These are phyloP conservation scores for Paulownia fortunei DNA, from an alignment of 257 asterid genomes.

Conservation along the genomic window DNA sequence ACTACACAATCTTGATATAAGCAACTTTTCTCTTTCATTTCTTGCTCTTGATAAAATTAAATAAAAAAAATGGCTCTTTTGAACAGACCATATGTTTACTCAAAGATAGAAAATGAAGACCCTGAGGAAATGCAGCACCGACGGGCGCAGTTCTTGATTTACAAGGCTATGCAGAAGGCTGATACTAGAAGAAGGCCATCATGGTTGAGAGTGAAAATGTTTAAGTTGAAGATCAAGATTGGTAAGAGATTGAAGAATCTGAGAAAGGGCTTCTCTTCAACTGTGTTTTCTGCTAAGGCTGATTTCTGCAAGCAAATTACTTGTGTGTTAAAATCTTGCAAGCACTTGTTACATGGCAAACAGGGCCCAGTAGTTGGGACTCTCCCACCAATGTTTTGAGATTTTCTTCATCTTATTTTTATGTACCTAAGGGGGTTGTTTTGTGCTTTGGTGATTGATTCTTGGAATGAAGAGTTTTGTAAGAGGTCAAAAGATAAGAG, in stretches of 20 bases:
- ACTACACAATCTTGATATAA: conserved; percentile 15
- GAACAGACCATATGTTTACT: conserved; percentile 45
- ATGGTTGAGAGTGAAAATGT: conserved; percentile 65
- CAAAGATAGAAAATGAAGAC: conserved; percentile 66
- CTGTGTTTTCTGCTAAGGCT: conserved; percentile 43
- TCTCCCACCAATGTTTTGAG: conserved; percentile 32
- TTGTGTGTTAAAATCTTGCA: conserved; percentile 56
- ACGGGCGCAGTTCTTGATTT: conserved; percentile 78
- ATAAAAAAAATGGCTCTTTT: conserved; percentile 42
- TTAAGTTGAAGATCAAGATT: conserved; percentile 64
- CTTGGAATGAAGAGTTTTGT: background rate
- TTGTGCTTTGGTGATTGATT: conserved; percentile 5
- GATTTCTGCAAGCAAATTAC: conserved; percentile 52
- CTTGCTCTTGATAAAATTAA: background rate
- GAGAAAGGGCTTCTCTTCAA: conserved; percentile 52
- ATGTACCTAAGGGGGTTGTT: background rate
- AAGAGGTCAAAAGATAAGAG: background rate
- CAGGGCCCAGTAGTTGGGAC: conserved; percentile 27
- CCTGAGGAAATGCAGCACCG: conserved; percentile 63
- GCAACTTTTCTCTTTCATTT: background rate
- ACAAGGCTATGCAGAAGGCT: conserved; percentile 62
- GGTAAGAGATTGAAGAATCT: conserved; percentile 63
- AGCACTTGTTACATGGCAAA: conserved; percentile 52
- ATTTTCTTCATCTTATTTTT: too few relatives aligned
- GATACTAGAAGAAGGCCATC: conserved; percentile 59